phyloP scores from a whole-genome alignment of 169 alveolate genomes.

The Perkinsus marinus region DNA sequence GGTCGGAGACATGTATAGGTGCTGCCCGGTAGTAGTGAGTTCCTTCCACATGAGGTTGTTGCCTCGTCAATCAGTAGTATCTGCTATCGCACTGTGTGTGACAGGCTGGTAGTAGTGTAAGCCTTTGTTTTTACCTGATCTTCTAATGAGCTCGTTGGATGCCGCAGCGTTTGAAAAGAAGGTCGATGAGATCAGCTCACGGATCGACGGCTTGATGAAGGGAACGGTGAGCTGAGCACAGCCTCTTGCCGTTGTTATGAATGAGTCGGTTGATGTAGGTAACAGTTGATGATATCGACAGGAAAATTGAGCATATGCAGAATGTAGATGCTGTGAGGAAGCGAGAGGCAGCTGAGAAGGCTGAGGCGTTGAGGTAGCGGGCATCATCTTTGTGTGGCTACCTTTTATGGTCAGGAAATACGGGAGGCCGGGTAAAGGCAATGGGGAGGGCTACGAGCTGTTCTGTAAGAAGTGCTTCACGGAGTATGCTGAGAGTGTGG shows the following conservation, averaged over 20 bases:
- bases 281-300: neutral
- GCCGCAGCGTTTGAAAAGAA: neutral
- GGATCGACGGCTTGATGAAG: neutral
- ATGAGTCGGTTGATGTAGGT: neutral
- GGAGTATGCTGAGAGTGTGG: slow-evolving; percentile 46
- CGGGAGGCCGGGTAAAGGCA: slow-evolving; percentile 51
- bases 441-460: slow-evolving; percentile 41
- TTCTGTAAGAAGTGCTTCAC: slow-evolving; percentile 56
- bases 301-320: neutral
- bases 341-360: neutral
- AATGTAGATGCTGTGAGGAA: neutral
- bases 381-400: too few species aligned
- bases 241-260: too few species aligned
- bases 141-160: neutral
- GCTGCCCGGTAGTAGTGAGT: too few species aligned
- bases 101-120: too few species aligned
- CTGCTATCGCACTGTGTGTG: too few species aligned
- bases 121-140: too few species aligned
- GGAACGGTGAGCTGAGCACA: neutral
- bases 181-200: neutral
- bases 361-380: neutral
- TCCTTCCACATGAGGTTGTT: too few species aligned
- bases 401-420: neutral
- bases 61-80: too few species aligned
- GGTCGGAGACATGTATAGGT: too few species aligned